Conservation (phyloP, 352 stramenopile genomes). For the Globisporangium rhizosaccharum region DNA sequence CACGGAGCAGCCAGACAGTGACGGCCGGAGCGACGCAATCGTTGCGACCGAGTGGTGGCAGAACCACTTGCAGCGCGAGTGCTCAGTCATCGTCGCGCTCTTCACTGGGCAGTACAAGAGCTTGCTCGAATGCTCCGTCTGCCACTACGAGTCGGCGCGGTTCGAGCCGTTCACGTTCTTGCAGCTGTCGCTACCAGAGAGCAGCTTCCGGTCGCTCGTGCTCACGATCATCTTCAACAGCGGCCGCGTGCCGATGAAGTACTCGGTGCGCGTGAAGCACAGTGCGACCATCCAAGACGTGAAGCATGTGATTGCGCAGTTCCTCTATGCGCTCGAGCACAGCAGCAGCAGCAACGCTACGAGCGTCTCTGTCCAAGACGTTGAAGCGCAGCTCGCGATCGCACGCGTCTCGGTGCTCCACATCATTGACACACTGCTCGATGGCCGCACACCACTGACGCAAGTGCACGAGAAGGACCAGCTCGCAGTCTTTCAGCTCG, state of each 20-base stretch:
- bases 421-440: slow-evolving; percentile 62
- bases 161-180: slow-evolving; percentile 93
- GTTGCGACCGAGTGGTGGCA: slow-evolving; percentile 99
- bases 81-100: slow-evolving; percentile 97
- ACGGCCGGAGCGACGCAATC: slow-evolving; percentile 92
- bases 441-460: slow-evolving; percentile 49
- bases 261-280: slow-evolving; percentile 64
- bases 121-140: slow-evolving; percentile 93
- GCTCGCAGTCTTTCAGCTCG: slow-evolving; percentile 53
- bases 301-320: slow-evolving; percentile 45
- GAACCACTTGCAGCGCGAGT: slow-evolving; percentile 97
- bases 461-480: slow-evolving; percentile 78
- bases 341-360: background rate
- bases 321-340: slow-evolving; percentile 20
- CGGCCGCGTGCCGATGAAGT: slow-evolving; percentile 66
- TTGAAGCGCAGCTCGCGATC: slow-evolving; percentile 36
- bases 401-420: slow-evolving; percentile 52
- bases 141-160: slow-evolving; percentile 90
- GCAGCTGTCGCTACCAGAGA: slow-evolving; percentile 78
- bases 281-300: slow-evolving; percentile 57
- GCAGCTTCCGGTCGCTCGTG: slow-evolving; percentile 61
- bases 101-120: slow-evolving; percentile 99
- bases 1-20: slow-evolving; percentile 93
- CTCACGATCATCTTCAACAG: slow-evolving; percentile 81
- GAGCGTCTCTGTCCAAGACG: slow-evolving; percentile 12